Conservation (phyloP, 2,329 filamentous ascomycete genomes). For the Aspergillus viridinutans region DNA sequence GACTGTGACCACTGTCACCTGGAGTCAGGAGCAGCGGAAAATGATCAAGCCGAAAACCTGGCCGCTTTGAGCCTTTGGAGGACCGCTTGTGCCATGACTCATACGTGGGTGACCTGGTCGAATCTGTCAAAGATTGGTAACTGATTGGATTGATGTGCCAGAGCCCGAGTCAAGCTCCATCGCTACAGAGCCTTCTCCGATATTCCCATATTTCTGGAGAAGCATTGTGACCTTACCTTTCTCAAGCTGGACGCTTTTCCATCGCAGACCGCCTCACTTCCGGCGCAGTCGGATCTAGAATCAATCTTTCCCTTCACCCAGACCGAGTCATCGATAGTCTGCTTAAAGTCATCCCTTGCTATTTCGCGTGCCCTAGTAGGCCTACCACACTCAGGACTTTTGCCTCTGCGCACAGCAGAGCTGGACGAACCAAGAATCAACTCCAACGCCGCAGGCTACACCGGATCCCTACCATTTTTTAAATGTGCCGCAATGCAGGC, state of each 20-base stretch:
- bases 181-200: slow-evolving; percentile 23
- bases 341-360: slow-evolving; percentile 20
- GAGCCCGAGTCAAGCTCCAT: slow-evolving; percentile 19
- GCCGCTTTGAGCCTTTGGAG: slow-evolving; percentile 15
- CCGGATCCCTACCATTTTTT: slow-evolving; percentile 19
- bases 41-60: slow-evolving; percentile 2
- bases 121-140: not conserved
- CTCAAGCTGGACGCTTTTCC: slow-evolving; percentile 11
- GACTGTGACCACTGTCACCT: not conserved
- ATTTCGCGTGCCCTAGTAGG: slow-evolving; percentile 15
- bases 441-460: not conserved
- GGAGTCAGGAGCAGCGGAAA: not conserved
- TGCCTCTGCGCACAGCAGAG: not conserved
- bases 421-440: not conserved
- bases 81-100: slow-evolving; percentile 13
- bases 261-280: not conserved
- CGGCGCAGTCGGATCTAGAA: not conserved
- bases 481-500: slow-evolving; percentile 21
- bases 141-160: slow-evolving; percentile 1
- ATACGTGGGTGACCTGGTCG: slow-evolving; percentile 12
- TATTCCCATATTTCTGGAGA: slow-evolving; percentile 20
- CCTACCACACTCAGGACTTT: slow-evolving; percentile 10
- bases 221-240: slow-evolving; percentile 20
- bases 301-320: slow-evolving; percentile 21
- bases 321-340: slow-evolving; percentile 20